A percentile compares a stretch with the other conserved stretches of the same genome.
These are phyloP conservation scores for Cryptosporidium bovis DNA, from an alignment of 169 alveolate species.

Conservation along the genomic window DNA sequence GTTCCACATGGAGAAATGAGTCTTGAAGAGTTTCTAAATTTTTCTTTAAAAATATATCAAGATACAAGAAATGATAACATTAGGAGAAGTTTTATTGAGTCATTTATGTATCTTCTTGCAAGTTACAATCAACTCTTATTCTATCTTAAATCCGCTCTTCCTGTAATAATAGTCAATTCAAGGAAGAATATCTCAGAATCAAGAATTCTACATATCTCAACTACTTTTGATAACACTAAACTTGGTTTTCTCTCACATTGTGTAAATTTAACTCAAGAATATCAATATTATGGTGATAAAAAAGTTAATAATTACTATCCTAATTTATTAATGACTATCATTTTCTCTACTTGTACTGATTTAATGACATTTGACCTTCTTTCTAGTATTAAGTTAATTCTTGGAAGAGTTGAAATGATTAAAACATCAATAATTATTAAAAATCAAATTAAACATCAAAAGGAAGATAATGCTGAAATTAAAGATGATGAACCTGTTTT, in stretches of 20 bases:
- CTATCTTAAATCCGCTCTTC: constrained; percentile 32
- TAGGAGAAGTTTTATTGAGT: constrained; percentile 58
- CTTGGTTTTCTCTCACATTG: constrained; percentile 5
- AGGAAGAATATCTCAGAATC: constrained; percentile 13
- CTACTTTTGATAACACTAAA: constrained; percentile 29
- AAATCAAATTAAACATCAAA: neutral
- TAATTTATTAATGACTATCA: constrained; percentile 32
- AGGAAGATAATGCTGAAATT: neutral
- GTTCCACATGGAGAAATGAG: constrained; percentile 41
- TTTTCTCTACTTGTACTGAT: constrained; percentile 54
- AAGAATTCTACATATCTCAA: neutral
- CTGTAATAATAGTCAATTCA: constrained; percentile 33
- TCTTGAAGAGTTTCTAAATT: neutral
- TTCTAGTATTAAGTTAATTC: constrained; percentile 26
- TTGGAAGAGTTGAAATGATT: constrained; percentile 62
- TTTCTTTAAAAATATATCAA: neutral
- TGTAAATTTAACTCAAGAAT: neutral
- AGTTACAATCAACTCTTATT: constrained; percentile 46
- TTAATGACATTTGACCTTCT: constrained; percentile 37
- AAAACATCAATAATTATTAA: constrained; percentile 15
- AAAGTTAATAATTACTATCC: constrained; percentile 5
- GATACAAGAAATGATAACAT: constrained; percentile 20
- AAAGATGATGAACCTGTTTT: neutral
- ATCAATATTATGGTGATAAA: neutral
- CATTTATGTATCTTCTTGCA: constrained; percentile 47